A percentile compares a stretch with the other conserved stretches of the same genome.
Conservation (phyloP, 345 rosid species). For the Triadica sebifera region DNA sequence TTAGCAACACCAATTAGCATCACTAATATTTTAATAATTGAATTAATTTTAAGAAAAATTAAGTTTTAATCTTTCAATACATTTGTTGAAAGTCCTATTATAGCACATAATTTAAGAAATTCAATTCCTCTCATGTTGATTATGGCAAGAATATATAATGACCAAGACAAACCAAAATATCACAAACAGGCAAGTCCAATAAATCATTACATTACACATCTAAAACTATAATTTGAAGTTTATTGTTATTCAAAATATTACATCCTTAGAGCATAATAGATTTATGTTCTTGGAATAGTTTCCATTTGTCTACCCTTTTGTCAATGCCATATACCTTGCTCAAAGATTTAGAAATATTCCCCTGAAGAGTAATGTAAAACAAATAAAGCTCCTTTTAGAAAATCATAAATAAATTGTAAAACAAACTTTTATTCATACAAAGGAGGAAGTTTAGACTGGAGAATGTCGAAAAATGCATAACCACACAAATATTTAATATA, state of each 20-base stretch:
- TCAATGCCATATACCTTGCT: slow-evolving; percentile 58
- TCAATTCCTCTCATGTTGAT: too few relatives aligned
- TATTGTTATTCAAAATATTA: background rate
- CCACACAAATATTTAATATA: too few relatives aligned
- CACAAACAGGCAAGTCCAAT: background rate
- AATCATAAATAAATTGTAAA: background rate
- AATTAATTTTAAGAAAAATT: too few relatives aligned
- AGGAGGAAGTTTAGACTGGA: slow-evolving; percentile 1
- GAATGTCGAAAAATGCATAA: too few relatives aligned
- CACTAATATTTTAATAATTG: too few relatives aligned
- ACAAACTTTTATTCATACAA: background rate
- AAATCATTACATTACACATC: background rate
- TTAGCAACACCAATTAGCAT: too few relatives aligned
- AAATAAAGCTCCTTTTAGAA: background rate
- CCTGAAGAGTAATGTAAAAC: slow-evolving; percentile 46
- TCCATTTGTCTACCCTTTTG: slow-evolving; percentile 35
- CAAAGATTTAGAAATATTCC: slow-evolving; percentile 82
- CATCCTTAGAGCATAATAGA: too few relatives aligned
- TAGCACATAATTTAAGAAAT: too few relatives aligned
- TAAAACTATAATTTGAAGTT: background rate
- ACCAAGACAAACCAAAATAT: too few relatives aligned
- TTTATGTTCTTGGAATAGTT: background rate
- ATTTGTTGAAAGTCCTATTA: too few relatives aligned
- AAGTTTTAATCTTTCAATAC: too few relatives aligned
- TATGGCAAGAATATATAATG: too few relatives aligned